Evolutionary conservation across 2,329 filamentous ascomycete species (phyloP), one percentile per base, ranked within the genome.

Genomic region (Ophiostoma fasciatum): DNA sequence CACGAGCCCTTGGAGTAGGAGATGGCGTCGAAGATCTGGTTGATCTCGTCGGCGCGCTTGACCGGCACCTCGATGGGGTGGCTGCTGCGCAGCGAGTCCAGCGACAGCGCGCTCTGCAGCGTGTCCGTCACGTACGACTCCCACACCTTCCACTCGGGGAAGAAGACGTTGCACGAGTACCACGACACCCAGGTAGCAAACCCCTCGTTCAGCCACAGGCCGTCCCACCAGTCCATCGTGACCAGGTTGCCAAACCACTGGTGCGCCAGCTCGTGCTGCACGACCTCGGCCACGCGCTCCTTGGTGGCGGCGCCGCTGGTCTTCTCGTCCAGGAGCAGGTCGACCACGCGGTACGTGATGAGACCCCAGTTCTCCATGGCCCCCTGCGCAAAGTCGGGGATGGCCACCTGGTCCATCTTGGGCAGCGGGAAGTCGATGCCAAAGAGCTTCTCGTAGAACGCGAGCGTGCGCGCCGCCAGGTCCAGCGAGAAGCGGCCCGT

Each of bases 311-410:
- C 87, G 51, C 85, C 82, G 50, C 82, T 90, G 4, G 74, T 81
- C 67, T 92, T 90, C 59, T 94, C 84, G 49, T 96, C 88, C 43
- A 93, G 74, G 40, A 96, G 70, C 31, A 96, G 59, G 52, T 92
- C 84, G 23, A 94, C 87, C 17, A 93, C 82, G 45, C 88, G 80
- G 62, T 94, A 96, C 7, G 88, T 96, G 47, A 96, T 76, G 35
- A 96, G 65, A 53, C 88, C 88, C 88, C 88, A 96, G 58, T 96
- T 96, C 67, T 96, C 87, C 87, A 96, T 94, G 41, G 87, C 88
- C 43, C 88, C 88, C 33, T 85, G 84, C 34, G 84, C 84, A 55
- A 96, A 96, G 55, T 96, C 88, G 13, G 88, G 88, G 51, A 96
- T 87, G 30, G 88, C 87, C 48, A 93, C 78, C 79, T 93, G 90